Base-by-base conservation (phyloP, 2,329 filamentous ascomycete genomes). In the Ophiocordyceps camponoti-saundersi region DNA sequence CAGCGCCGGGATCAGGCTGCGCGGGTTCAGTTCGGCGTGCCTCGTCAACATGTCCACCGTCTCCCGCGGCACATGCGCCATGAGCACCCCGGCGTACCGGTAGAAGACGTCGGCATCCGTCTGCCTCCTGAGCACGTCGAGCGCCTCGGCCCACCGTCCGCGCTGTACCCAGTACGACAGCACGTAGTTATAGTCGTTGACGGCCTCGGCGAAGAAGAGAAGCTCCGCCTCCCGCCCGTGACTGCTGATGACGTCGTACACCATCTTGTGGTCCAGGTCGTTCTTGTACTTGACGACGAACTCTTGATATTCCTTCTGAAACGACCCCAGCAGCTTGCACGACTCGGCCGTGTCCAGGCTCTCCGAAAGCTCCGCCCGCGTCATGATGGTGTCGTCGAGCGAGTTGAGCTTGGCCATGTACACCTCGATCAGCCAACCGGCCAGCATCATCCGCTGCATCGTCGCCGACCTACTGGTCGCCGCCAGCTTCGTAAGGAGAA, bases 391-490 rank as follows among this genome's bases (percentile, higher is more conserved):
- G 62, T 98, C 92, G 58, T 98, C 92, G 3, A 98, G 72, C 3
- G 85, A 82, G 60, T 98, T 95, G 41, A 98, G 73, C 64, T 95
- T 95, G 6, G 88, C 85, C 88, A 98, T 98, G 63, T 90, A 98
- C 2, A 96, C 75, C 62, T 98, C 92, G 11, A 95, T 73, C 42
- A 98, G 74, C 92, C 92, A 98, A 53, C 83, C 89, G 2, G 90
- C 85, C 53, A 96, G 80, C 87, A 98, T 95, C 52, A 85, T 83
- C 49, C 90, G 74, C 64, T 98, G 92, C 89, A 98, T 98, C 29
- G 81, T 70, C 1, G 81, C 80, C 1, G 81, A 76, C 62, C 89
- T 94, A 61, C 88, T 94, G 58, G 88, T 80, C 0, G 77, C 82
- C 8, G 76, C 73, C 30, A 98, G 70, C 64, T 94, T 95, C 0